Base-by-base conservation (phyloP, 495 filamentous ascomycete genomes). In the Aspergillus avenaceus region DNA sequence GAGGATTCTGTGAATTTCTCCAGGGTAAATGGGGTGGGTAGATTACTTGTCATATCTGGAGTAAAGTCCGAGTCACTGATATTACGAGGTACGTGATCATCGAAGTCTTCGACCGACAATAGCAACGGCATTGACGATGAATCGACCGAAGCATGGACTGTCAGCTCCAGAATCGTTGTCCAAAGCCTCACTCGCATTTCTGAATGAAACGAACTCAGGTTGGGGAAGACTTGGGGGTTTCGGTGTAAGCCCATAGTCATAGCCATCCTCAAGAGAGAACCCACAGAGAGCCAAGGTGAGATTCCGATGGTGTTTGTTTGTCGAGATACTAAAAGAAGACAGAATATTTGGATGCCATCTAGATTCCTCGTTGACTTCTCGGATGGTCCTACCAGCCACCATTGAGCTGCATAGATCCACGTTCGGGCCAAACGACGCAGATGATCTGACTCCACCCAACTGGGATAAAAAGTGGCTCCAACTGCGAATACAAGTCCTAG, bases 151-250 rank as follows among this genome's bases (percentile, higher is more conserved):
- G n/a, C 21, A 47, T 81, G 79, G 0, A 78, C 32, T 41, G 53
- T 56, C 23, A 83, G 54, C 40, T 84, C 81, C 3, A 82, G 44
- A 11, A 83, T 67, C 5, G 76, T 77, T 1, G 69, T 71, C 81
- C 81, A 84, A 18, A 83, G 49, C 12, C 78, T 62, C 25, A 76
- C 65, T 16, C 78, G 69, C 21, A 79, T 36, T 49, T 84, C 79
- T 14, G 62, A 61, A 25, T 76, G 66, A 18, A 79, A 58, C 0
- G 65, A 11, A 0, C 73, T 59, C 50, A 79, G 68, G 5, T 44
- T 42, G 2, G 72, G 67, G 25, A 79, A 70, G 50, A 73, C 51
- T 25, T 60, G 66, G 0, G 79, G 77, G 49, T 82, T 77, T 6
- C 75, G 75, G 59, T 84, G 74, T 3, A 82, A 52, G 0, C 75